Evolutionary conservation across 2,329 filamentous ascomycete species (phyloP).

Genomic region (Leptographium radiaticola): DNA sequence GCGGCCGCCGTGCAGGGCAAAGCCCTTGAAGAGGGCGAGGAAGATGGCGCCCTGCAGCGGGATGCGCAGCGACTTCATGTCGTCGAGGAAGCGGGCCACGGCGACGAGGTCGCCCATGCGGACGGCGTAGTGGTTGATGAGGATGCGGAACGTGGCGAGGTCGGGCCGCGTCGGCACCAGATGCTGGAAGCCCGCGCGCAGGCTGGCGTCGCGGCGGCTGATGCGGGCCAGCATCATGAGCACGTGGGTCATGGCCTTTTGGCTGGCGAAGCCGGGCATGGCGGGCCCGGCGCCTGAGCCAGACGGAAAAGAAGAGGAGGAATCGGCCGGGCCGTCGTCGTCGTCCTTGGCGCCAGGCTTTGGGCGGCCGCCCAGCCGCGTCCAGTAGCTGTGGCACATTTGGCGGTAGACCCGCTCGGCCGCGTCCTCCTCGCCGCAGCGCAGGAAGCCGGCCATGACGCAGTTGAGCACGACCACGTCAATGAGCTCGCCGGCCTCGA

Average conservation of each 20-base stretch:
- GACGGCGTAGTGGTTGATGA: slow-evolving; percentile 62
- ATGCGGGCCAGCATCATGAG: slow-evolving; percentile 46
- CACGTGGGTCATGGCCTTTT: slow-evolving; percentile 37
- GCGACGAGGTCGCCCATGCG: slow-evolving; percentile 57
- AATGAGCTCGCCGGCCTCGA: slow-evolving; percentile 75
- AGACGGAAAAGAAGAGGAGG: no score
- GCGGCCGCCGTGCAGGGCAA: slow-evolving; percentile 56
- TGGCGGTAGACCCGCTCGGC: slow-evolving; percentile 71
- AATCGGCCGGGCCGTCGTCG: no score
- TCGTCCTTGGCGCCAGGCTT: no score
- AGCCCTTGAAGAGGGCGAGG: slow-evolving; percentile 70
- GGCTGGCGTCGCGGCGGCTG: slow-evolving; percentile 38
- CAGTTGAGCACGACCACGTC: slow-evolving; percentile 81
- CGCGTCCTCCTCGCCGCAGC: slow-evolving; percentile 59
- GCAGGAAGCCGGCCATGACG: slow-evolving; percentile 66
- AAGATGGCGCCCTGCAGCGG: slow-evolving; percentile 66
- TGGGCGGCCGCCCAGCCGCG: background rate
- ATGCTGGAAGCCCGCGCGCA: slow-evolving; percentile 44
- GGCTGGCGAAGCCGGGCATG: slow-evolving; percentile 27
- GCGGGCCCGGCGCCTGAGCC: no score
- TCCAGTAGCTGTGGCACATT: slow-evolving; percentile 56
- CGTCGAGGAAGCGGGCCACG: slow-evolving; percentile 58
- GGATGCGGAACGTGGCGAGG: slow-evolving; percentile 63
- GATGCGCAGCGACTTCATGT: slow-evolving; percentile 62
- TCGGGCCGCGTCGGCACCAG: slow-evolving; percentile 58